Percentiles rank a stretch among this genome's conserved stretches.
These are phyloP conservation scores for Leccinum subgranulosum DNA, from an alignment of 768 basidiomycete genomes.

Conservation along the genomic window DNA sequence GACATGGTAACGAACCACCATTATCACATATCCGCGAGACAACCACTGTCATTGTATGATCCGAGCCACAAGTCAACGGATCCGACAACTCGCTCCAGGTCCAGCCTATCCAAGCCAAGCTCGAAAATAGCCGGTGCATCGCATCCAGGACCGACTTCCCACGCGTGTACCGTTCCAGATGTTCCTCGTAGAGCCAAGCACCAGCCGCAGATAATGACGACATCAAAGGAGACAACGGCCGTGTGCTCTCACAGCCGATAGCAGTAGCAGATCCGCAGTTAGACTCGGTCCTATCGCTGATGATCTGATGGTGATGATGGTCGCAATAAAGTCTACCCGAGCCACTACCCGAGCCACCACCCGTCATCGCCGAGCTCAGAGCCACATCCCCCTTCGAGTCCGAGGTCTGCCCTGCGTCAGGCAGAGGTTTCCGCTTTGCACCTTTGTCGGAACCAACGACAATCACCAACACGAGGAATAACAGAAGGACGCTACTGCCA, in stretches of 20 bases:
- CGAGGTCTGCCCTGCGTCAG: neutral
- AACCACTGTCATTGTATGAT: neutral
- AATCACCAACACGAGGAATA: neutral
- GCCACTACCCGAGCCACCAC: neutral
- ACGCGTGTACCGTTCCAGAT: neutral
- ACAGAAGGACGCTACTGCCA: neutral
- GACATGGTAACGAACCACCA: neutral
- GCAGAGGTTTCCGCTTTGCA: neutral
- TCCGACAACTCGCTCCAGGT: neutral
- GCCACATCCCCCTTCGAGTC: neutral
- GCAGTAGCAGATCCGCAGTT: neutral
- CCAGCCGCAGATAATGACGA: neutral
- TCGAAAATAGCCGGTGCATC: neutral
- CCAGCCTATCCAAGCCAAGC: neutral
- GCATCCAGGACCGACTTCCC: neutral
- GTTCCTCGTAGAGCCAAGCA: constrained; percentile 1
- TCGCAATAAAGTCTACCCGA: neutral
- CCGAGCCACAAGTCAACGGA: neutral
- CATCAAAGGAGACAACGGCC: neutral
- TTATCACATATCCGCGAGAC: neutral
- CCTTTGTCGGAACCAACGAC: neutral
- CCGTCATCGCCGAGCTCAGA: neutral
- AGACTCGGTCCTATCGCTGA: neutral
- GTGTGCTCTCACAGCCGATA: neutral
- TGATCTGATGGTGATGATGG: neutral